Percentiles rank a stretch among this genome's conserved stretches.
These are phyloP conservation scores for Microstegium vimineum DNA, from an alignment of 176 grass and related monocot genomes.

Conservation along the genomic window DNA sequence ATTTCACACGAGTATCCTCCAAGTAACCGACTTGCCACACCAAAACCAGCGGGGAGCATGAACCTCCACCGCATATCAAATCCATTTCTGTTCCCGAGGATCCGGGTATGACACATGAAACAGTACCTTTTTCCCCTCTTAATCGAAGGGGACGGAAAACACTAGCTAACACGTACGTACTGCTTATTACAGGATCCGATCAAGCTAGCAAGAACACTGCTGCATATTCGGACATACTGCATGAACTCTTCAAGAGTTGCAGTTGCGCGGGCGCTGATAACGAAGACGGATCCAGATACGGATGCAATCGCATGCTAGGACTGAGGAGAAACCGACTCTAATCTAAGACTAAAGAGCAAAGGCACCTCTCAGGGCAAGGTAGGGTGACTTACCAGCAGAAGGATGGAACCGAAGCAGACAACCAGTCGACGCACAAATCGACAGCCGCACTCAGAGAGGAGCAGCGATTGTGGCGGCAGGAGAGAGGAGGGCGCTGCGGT, in stretches of 20 bases:
- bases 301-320: not conserved
- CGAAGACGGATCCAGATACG: not conserved
- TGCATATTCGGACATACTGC: not conserved
- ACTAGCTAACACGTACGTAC: not conserved
- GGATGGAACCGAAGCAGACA: not conserved
- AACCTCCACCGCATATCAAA: not conserved
- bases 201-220: not conserved
- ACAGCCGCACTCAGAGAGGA: not conserved
- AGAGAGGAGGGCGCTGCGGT: not conserved
- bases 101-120: not conserved
- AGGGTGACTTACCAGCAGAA: not conserved
- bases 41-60: not conserved
- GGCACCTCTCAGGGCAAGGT: not conserved
- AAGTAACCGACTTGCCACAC: not conserved
- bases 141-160: not conserved
- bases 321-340: not conserved
- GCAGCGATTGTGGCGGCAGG: not conserved
- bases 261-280: not conserved
- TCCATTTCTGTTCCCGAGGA: not conserved
- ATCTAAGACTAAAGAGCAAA: not conserved
- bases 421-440: not conserved
- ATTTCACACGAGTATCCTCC: not conserved
- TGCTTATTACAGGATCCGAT: not conserved
- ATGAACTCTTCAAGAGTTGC: not conserved
- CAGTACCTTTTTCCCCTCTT: not conserved